Conservation (phyloP, 202 grass and related monocot species). For the Bolboschoenoplectus hybrid region DNA sequence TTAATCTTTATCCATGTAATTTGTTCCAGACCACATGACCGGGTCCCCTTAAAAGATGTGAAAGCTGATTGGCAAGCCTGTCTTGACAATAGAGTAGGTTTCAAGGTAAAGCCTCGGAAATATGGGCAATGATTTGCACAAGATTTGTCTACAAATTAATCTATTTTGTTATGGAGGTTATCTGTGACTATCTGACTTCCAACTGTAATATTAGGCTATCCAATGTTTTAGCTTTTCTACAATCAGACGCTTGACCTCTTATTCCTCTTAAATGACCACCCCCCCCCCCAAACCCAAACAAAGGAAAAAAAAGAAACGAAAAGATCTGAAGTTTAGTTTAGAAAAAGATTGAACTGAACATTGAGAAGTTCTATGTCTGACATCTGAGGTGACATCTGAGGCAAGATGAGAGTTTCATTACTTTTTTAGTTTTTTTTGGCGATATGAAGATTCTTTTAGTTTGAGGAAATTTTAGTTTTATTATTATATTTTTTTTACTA, state of each 20-base stretch:
- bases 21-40: not conserved
- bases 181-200: not conserved
- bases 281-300: not conserved
- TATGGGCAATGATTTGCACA: not conserved
- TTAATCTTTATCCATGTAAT: not conserved
- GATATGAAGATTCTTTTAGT: not conserved
- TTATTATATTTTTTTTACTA: not conserved
- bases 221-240: not conserved
- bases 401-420: not conserved
- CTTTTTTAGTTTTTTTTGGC: not conserved
- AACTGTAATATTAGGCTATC: not conserved
- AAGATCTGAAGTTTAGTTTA: no score
- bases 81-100: not conserved
- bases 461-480: not conserved
- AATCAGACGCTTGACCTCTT: not conserved
- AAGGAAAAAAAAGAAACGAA: not conserved
- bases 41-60: not conserved
- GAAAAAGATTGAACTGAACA: no score
- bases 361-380: no score
- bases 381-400: not conserved
- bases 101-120: not conserved
- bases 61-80: not conserved
- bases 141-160: not conserved
- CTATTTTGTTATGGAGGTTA: not conserved
- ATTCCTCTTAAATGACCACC: no score